These are phyloP conservation scores for Leishmania braziliensis DNA, from an alignment of 208 protist species.

Conservation along the genomic window DNA sequence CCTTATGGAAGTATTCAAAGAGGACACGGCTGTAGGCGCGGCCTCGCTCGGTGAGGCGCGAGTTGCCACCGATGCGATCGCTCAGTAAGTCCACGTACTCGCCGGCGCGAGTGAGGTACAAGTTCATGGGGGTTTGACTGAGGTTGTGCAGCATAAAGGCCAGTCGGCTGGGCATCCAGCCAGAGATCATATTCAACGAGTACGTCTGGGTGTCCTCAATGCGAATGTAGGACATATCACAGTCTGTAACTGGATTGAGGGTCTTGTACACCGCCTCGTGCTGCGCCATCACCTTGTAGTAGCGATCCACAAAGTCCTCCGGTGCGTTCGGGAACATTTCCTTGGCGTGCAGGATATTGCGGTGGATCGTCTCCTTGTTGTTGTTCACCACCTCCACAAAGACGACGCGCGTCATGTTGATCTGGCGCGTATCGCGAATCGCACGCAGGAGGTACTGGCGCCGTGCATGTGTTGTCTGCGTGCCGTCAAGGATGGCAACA, in stretches of 20 bases:
- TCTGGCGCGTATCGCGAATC: slow-evolving; percentile 64
- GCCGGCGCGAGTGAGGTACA: slow-evolving; percentile 85
- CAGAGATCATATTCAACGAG: slow-evolving; percentile 87
- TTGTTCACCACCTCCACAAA: slow-evolving; percentile 86
- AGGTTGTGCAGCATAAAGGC: slow-evolving; percentile 92
- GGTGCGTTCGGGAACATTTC: slow-evolving; percentile 56
- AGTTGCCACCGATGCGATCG: slow-evolving; percentile 85
- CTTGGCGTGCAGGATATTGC: slow-evolving; percentile 67
- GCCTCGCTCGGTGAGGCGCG: slow-evolving; percentile 72
- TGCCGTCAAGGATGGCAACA: slow-evolving; percentile 82
- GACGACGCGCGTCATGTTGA: slow-evolving; percentile 69
- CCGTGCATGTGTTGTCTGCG: slow-evolving; percentile 59
- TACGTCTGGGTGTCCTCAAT: slow-evolving; percentile 74
- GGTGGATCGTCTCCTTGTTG: slow-evolving; percentile 44
- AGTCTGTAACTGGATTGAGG: slow-evolving; percentile 68
- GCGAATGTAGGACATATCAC: slow-evolving; percentile 82
- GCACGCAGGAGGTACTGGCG: slow-evolving; percentile 66
- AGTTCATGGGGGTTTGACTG: slow-evolving; percentile 60
- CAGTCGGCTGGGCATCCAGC: slow-evolving; percentile 85
- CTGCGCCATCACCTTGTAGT: slow-evolving; percentile 66
- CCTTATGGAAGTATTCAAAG: slow-evolving; percentile 67
- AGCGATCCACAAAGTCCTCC: slow-evolving; percentile 79
- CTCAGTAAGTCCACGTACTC: slow-evolving; percentile 85
- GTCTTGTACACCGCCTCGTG: slow-evolving; percentile 76
- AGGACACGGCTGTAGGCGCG: slow-evolving; percentile 73